Percentiles rank a stretch among this genome's conserved stretches.
phyloP scores from a whole-genome alignment of 2,329 filamentous ascomycete genomes.

The Fusarium phyllophilum region DNA sequence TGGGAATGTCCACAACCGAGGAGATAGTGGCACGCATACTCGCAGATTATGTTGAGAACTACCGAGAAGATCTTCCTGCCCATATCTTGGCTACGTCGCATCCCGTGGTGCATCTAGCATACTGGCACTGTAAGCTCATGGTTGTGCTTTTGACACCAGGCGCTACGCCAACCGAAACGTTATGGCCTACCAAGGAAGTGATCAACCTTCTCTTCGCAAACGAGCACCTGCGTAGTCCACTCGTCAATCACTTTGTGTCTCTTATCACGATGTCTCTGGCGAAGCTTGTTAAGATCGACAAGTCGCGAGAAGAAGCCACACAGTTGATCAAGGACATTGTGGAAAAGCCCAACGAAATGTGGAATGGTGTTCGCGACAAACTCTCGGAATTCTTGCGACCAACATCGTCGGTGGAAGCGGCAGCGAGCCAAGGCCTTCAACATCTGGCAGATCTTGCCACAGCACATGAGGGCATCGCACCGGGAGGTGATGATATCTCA shows the following conservation, averaged over 20 bases:
- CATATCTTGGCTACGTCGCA: conserved; percentile 62
- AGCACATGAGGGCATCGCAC: conserved; percentile 51
- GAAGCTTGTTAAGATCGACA: conserved; percentile 66
- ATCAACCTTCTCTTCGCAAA: conserved; percentile 67
- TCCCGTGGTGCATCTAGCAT: conserved; percentile 71
- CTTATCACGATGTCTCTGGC: conserved; percentile 69
- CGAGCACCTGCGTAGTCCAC: conserved; percentile 66
- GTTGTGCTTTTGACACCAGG: conserved; percentile 68
- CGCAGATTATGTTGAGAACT: conserved; percentile 63
- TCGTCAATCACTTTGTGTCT: conserved; percentile 74
- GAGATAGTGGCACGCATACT: conserved; percentile 49
- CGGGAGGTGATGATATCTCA: conserved; percentile 45
- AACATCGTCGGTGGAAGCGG: conserved; percentile 51
- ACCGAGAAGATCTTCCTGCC: conserved; percentile 70
- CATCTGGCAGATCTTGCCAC: conserved; percentile 68
- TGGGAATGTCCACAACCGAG: conserved; percentile 50
- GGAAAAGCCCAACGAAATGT: conserved; percentile 63
- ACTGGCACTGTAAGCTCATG: conserved; percentile 76
- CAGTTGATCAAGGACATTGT: conserved; percentile 65
- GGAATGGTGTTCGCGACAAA: conserved; percentile 66
- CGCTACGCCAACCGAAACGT: conserved; percentile 64
- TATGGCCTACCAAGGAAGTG: conserved; percentile 69
- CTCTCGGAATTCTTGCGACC: conserved; percentile 49
- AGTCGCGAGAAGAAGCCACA: conserved; percentile 66
- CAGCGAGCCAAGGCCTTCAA: conserved; percentile 66